Evolutionary conservation across 2,329 filamentous ascomycete species (phyloP).

Genomic region (Xylariaceae sp.): DNA sequence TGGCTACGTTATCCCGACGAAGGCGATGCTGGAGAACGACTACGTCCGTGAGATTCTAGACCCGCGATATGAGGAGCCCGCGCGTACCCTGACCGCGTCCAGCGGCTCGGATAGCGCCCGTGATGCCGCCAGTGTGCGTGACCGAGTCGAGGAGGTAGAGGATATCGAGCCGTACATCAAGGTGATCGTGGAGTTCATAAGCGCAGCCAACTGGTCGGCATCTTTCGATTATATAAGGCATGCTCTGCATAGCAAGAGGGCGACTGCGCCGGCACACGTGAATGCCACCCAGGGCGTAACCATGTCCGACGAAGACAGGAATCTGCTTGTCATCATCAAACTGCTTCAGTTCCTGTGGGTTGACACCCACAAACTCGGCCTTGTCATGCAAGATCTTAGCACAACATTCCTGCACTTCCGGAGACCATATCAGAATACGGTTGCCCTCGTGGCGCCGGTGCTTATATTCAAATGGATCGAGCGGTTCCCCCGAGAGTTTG

Average conservation of each 20-base stretch:
- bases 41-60: constrained; percentile 37
- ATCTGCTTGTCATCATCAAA: constrained; percentile 50
- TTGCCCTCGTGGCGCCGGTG: constrained; percentile 57
- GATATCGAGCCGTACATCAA: constrained; percentile 53
- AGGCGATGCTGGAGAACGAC: constrained; percentile 52
- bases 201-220: constrained; percentile 57
- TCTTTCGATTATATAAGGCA: constrained; percentile 55
- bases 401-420: constrained; percentile 63
- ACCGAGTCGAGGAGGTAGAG: constrained; percentile 34
- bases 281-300: constrained; percentile 35
- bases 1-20: constrained; percentile 50
- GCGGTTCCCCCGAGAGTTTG: constrained; percentile 59
- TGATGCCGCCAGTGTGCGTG: constrained; percentile 30
- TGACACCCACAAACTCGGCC: constrained; percentile 55
- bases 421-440: constrained; percentile 57
- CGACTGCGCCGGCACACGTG: constrained; percentile 37
- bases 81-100: constrained; percentile 27
- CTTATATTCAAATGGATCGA: constrained; percentile 63
- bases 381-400: constrained; percentile 61
- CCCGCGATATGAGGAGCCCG: constrained; percentile 24
- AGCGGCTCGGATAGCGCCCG: constrained; percentile 35
- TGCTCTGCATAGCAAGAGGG: constrained; percentile 48
- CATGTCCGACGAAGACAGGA: constrained; percentile 46
- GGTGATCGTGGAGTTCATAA: constrained; percentile 57
- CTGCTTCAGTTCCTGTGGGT: constrained; percentile 61